Evolutionary conservation across 768 basidiomycete genomes (phyloP).

Genomic region (Collybia mongolica): DNA sequence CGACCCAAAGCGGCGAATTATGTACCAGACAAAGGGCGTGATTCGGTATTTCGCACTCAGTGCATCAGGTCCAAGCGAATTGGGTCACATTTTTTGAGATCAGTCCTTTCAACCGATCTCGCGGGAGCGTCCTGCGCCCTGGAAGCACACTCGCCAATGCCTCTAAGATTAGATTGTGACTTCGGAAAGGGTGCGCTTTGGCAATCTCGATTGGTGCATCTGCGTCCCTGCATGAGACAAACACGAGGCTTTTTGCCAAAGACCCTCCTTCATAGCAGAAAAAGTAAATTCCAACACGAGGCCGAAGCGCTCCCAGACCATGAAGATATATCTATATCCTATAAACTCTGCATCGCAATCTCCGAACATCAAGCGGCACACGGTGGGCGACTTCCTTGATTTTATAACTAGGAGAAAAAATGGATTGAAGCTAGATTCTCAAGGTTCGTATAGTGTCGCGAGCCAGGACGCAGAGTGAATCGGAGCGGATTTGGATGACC

Average conservation of each 20-base stretch:
- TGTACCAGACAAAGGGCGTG: conserved; percentile 6
- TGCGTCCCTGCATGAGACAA: background rate
- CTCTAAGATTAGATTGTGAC: conserved; percentile 10
- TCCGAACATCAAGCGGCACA: too few species aligned
- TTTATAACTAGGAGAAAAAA: too few species aligned
- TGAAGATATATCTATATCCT: too few species aligned
- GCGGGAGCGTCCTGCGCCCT: background rate
- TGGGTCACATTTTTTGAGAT: background rate
- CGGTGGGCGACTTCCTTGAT: too few species aligned
- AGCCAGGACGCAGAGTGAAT: too few species aligned
- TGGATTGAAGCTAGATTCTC: too few species aligned
- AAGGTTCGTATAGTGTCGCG: too few species aligned
- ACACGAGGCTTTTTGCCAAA: background rate
- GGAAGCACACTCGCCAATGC: background rate
- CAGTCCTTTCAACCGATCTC: background rate
- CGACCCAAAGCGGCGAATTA: conserved; percentile 5
- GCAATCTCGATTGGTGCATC: background rate
- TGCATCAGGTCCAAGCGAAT: background rate
- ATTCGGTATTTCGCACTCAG: background rate
- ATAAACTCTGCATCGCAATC: too few species aligned
- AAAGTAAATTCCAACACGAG: too few species aligned
- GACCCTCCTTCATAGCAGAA: background rate
- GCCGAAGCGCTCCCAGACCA: too few species aligned
- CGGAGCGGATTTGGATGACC: too few species aligned
- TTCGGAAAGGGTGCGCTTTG: background rate